These are phyloP conservation scores for Penicillium sp. DNA, from an alignment of 2,329 filamentous ascomycete genomes.

Conservation along the genomic window DNA sequence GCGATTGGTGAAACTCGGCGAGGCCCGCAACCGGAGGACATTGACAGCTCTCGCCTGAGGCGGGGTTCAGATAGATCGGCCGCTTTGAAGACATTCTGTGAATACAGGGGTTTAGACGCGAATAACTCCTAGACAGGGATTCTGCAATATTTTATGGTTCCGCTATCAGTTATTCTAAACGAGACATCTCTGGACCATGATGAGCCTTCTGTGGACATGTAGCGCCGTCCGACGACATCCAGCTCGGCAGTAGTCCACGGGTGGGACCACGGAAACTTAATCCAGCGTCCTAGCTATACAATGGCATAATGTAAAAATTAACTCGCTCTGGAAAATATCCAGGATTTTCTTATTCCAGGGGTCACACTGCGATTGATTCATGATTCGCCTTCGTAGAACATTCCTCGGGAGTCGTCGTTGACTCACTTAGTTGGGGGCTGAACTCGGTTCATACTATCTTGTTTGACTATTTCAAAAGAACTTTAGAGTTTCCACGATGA, in stretches of 20 bases:
- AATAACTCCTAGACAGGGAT: not conserved
- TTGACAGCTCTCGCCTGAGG: slow-evolving; percentile 14
- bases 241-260: not conserved
- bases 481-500: no score
- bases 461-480: no score
- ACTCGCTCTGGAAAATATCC: no score
- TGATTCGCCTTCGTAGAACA: no score
- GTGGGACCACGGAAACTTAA: not conserved
- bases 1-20: slow-evolving; percentile 54
- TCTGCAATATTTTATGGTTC: not conserved
- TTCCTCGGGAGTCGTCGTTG: no score
- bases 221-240: slow-evolving; percentile 22
- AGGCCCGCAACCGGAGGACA: slow-evolving; percentile 13
- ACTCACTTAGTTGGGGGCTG: no score
- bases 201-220: slow-evolving; percentile 7
- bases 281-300: not conserved
- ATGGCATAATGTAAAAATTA: no score
- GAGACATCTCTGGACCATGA: not conserved
- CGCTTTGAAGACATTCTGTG: slow-evolving; percentile 20
- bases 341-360: no score
- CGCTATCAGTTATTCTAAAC: not conserved
- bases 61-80: slow-evolving; percentile 29
- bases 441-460: no score
- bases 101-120: not conserved
- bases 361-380: no score